Evolutionary conservation across 805 yeast species (phyloP).

Genomic region (Myxozyma sirexii): DNA sequence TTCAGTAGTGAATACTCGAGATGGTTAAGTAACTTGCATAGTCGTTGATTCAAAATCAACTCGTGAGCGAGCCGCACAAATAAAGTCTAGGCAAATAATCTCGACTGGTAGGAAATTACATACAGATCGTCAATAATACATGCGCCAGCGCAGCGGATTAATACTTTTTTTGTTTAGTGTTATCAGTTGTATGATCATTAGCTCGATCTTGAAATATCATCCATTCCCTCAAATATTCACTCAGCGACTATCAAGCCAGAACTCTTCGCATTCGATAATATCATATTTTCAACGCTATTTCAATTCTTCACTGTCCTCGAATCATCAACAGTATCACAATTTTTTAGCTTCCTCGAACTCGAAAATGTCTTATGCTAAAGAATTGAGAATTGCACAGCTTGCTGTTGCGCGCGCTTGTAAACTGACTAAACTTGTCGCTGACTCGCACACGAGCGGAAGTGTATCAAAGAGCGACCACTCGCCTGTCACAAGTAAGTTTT

Average conservation of each 20-base stretch:
- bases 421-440: conserved; percentile 66
- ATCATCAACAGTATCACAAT: neutral
- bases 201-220: neutral
- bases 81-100: no score
- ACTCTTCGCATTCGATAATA: neutral
- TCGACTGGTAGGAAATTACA: neutral
- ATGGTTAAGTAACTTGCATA: no score
- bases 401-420: conserved; percentile 88
- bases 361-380: conserved; percentile 54
- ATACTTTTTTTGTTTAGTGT: neutral
- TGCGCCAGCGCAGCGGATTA: conserved; percentile 1
- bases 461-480: conserved; percentile 84
- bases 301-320: neutral
- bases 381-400: conserved; percentile 76
- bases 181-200: neutral
- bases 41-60: no score
- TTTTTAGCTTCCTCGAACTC: neutral
- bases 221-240: neutral
- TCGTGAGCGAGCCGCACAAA: conserved; percentile 2
- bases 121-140: neutral
- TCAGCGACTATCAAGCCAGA: neutral
- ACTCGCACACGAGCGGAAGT: conserved; percentile 40
- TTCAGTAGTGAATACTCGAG: no score
- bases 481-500: conserved; percentile 73
- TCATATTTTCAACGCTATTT: neutral